Base-by-base conservation (phyloP, 2,329 filamentous ascomycete species). In the Fusarium proliferatum region DNA sequence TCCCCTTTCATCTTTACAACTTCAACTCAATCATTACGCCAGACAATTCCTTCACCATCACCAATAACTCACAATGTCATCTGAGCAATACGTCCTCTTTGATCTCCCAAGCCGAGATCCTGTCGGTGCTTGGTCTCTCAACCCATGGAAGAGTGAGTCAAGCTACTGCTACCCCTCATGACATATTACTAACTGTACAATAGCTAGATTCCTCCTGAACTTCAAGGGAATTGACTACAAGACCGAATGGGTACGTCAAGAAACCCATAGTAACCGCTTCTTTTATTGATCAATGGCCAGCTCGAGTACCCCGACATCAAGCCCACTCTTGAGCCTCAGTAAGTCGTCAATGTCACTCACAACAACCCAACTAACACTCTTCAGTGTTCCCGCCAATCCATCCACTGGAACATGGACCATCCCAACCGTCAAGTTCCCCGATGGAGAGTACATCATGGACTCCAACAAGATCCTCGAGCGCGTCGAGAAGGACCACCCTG, bases 161-260 rank as follows among this genome's bases (percentile, higher is more conserved):
- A 10, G 21, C 41, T 36, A 23, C 48, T 13, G 19, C 42, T 9
- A 11, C 33, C 9, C 34, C 46, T 53, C 36, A n/a, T 48, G 43
- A 55, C n/a, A 49, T 23, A 39, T 43, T 17, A 58, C 58, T 72
- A 52, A 69, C 61, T 21, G 15, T n/a, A 3, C 9, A 12, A 33
- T 59, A 93, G 91, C 89, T 49, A 90, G 92, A 3, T 81, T 94
- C 63, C 78, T 87, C 5, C 82, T 94, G 49, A 94, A 93, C 82
- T 93, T 87, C 82, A 94, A 94, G 79, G 84, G 84, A 3, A 79
- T 94, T 19, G 85, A 89, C 51, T 94, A 94, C 82, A 86, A 87
- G 78, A 94, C 91, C 0, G 84, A 91, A 85, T 94, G 91, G 90
- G 81, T 85, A 74, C 72, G 46, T 7, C 4, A 26, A 15, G 9